phyloP scores from a whole-genome alignment of 2,329 filamentous ascomycete species.

The Samsoniella hepiali region DNA sequence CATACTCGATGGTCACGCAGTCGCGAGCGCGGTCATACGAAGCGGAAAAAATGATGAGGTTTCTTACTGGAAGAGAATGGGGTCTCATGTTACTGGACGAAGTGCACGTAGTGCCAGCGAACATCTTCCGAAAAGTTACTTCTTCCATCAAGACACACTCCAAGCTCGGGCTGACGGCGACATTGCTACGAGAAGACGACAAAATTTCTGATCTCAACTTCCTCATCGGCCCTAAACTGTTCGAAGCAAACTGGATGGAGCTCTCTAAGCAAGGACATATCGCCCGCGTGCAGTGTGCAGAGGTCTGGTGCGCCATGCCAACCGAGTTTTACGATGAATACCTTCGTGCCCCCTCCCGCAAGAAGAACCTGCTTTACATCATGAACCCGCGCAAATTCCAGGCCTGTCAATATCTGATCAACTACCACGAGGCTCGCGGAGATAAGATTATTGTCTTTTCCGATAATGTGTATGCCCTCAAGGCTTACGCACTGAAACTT shows the following conservation, averaged over 20 bases:
- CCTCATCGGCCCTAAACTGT: conserved; percentile 92
- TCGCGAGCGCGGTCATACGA: conserved; percentile 85
- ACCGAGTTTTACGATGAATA: conserved; percentile 98
- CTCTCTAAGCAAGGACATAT: conserved; percentile 95
- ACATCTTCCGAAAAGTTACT: conserved; percentile 93
- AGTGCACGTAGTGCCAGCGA: conserved; percentile 94
- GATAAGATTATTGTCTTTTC: conserved; percentile 99
- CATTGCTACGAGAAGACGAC: conserved; percentile 91
- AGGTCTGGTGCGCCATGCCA: conserved; percentile 99
- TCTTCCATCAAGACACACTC: conserved; percentile 91
- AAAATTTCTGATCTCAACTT: conserved; percentile 98
- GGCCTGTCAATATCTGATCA: conserved; percentile 95
- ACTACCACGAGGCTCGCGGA: conserved; percentile 90
- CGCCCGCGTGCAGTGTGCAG: conserved; percentile 93
- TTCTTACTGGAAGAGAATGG: conserved; percentile 86
- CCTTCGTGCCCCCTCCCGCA: conserved; percentile 60
- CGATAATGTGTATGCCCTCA: conserved; percentile 91
- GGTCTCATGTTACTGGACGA: conserved; percentile 96
- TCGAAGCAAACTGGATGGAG: conserved; percentile 99
- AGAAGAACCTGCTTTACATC: conserved; percentile 66
- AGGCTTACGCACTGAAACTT: conserved; percentile 79
- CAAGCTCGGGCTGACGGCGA: conserved; percentile 92
- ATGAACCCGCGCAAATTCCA: conserved; percentile 99
- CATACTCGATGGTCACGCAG: conserved; percentile 98
- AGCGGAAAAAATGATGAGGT: conserved; percentile 96